Evolutionary conservation across 1,139 yeast genomes (phyloP).

Genomic region (Saccharomyces pastorianus): DNA sequence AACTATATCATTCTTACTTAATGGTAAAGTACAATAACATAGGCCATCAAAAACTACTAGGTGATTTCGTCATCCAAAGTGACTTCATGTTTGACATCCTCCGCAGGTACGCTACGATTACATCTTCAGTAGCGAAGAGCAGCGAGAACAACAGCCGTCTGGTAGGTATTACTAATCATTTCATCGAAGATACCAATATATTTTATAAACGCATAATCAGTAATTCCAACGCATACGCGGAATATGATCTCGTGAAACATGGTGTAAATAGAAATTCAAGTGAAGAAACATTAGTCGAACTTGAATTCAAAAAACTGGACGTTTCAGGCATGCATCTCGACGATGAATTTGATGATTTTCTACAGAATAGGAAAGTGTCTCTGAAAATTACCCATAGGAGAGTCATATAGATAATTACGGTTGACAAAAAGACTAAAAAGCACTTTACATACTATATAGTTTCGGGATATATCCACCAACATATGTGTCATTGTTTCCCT

Average conservation of each 20-base stretch:
- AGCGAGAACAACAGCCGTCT: neutral
- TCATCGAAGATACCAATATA: neutral
- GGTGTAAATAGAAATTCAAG: neutral
- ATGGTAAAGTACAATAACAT: neutral
- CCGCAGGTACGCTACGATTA: neutral
- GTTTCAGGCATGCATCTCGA: neutral
- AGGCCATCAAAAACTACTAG: neutral
- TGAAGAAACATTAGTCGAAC: neutral
- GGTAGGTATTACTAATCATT: neutral
- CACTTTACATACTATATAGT: neutral
- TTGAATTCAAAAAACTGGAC: neutral
- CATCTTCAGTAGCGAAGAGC: neutral
- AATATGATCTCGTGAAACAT: neutral
- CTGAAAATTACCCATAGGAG: slow-evolving; percentile 13
- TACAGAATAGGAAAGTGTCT: slow-evolving; percentile 12
- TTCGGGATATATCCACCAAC: neutral
- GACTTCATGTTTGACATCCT: neutral
- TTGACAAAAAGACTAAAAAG: neutral
- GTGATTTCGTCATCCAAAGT: neutral
- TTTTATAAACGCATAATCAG: neutral
- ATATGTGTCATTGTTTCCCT: neutral
- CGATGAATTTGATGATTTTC: slow-evolving; percentile 10
- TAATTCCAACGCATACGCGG: neutral
- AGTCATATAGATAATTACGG: neutral
- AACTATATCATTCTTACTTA: neutral